These are phyloP conservation scores for Capronia epimyces DNA, from an alignment of 2,329 filamentous ascomycete genomes.

Conservation along the genomic window DNA sequence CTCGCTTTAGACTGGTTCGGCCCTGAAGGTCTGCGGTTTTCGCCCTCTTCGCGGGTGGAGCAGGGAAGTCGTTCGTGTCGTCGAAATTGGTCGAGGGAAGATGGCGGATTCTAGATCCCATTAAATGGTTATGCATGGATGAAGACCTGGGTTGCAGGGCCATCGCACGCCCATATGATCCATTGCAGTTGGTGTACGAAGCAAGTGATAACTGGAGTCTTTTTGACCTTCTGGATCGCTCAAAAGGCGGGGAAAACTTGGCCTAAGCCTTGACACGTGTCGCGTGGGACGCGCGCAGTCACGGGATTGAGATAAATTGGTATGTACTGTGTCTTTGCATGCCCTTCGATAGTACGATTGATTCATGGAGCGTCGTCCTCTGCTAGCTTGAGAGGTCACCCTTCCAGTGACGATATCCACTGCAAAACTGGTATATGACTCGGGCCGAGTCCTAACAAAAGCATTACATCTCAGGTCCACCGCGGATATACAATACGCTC, in stretches of 20 bases:
- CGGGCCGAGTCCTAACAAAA: too few relatives aligned
- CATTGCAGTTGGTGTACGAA: too few relatives aligned
- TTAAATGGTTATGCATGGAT: slow-evolving; percentile 28
- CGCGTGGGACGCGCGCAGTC: not conserved
- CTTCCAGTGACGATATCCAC: too few relatives aligned
- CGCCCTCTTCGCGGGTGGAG: slow-evolving; percentile 28
- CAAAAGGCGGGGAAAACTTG: not conserved
- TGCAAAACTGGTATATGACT: too few relatives aligned
- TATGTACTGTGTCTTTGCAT: not conserved
- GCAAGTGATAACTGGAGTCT: not conserved
- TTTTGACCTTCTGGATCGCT: not conserved
- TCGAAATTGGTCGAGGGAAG: slow-evolving; percentile 31
- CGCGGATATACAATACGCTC: not conserved
- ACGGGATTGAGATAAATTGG: slow-evolving; percentile 3
- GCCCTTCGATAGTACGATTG: too few relatives aligned
- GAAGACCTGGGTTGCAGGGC: slow-evolving; percentile 15
- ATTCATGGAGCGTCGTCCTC: too few relatives aligned
- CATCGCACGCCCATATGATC: slow-evolving; percentile 6
- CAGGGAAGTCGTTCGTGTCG: slow-evolving; percentile 29
- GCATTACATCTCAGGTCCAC: too few relatives aligned
- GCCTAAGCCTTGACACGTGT: not conserved
- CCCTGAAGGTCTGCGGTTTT: slow-evolving; percentile 18
- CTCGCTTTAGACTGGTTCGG: slow-evolving; percentile 16
- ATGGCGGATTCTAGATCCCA: slow-evolving; percentile 30
- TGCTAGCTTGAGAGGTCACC: too few relatives aligned